phyloP scores from a whole-genome alignment of 2,329 filamentous ascomycete species.

The Ascochyta viciae-villosae region DNA sequence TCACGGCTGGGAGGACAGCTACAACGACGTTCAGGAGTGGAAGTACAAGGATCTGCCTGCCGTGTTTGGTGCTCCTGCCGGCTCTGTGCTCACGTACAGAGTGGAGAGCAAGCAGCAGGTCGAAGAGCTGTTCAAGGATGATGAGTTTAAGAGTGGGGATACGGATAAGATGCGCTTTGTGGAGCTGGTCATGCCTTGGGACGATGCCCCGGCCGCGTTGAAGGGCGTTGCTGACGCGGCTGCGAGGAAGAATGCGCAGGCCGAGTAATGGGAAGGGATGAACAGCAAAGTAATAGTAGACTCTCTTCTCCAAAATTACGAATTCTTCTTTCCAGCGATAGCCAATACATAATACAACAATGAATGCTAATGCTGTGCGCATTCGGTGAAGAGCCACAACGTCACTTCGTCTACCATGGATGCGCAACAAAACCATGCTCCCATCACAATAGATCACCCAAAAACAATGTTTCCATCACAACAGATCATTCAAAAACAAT shows the following conservation, averaged over 20 bases:
- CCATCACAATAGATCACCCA: too few species aligned
- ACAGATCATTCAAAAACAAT: background rate
- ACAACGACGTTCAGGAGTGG: constrained; percentile 85
- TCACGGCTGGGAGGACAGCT: constrained; percentile 78
- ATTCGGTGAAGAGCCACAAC: too few species aligned
- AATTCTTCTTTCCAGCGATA: background rate
- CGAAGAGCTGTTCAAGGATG: constrained; percentile 68
- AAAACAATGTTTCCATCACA: too few species aligned
- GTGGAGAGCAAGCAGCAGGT: constrained; percentile 75
- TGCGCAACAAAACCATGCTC: too few species aligned
- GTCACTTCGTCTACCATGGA: too few species aligned
- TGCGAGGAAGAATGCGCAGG: constrained; percentile 66
- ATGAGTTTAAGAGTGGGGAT: constrained; percentile 62
- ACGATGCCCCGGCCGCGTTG: constrained; percentile 76
- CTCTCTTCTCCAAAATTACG: background rate
- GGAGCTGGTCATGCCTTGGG: constrained; percentile 79
- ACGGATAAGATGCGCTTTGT: constrained; percentile 70
- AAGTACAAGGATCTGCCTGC: constrained; percentile 71
- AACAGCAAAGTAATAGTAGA: background rate
- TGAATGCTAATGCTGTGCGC: too few species aligned
- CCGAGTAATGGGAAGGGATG: constrained; percentile 8
- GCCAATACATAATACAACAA: background rate
- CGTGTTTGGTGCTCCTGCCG: constrained; percentile 69
- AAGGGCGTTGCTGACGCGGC: constrained; percentile 74
- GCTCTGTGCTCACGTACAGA: constrained; percentile 67